Conservation (phyloP, 108 stramenopile genomes). For the Skeletonema potamos region DNA sequence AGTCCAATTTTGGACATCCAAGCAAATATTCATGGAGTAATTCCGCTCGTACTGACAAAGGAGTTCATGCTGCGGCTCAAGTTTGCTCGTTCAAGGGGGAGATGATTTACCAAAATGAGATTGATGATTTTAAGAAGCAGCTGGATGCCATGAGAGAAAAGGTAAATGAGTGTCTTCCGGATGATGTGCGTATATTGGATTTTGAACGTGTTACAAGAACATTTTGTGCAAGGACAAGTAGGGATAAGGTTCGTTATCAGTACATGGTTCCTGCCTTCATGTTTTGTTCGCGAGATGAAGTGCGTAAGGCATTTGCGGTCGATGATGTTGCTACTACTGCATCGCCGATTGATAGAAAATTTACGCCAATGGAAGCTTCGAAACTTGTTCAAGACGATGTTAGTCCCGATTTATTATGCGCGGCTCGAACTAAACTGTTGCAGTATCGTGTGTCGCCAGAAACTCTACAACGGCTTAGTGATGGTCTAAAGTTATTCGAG, state of each 20-base stretch:
- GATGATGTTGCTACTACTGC: conserved; percentile 18
- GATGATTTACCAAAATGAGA: conserved; percentile 46
- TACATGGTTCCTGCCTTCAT: conserved; percentile 96
- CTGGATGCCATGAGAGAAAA: conserved; percentile 57
- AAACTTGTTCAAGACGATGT: conserved; percentile 38
- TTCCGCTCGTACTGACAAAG: conserved; percentile 97
- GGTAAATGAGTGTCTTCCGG: conserved; percentile 84
- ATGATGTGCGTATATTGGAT: conserved; percentile 83
- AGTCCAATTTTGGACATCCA: conserved; percentile 86
- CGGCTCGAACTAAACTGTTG: conserved; percentile 36
- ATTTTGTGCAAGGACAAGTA: conserved; percentile 91
- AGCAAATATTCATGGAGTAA: conserved; percentile 93
- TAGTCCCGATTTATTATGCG: conserved; percentile 38
- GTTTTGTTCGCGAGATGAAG: conserved; percentile 53
- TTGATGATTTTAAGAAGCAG: conserved; percentile 25
- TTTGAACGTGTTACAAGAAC: conserved; percentile 75
- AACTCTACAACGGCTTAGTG: conserved; percentile 52
- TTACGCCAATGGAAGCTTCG: conserved; percentile 34
- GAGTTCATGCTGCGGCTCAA: conserved; percentile 91
- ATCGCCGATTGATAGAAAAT: conserved; percentile 14
- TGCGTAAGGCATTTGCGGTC: conserved; percentile 34
- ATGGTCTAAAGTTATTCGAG: conserved; percentile 66
- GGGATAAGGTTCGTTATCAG: conserved; percentile 92
- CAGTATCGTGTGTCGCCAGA: conserved; percentile 62
- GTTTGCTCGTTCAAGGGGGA: conserved; percentile 84